Evolutionary conservation across 2,329 filamentous ascomycete genomes (phyloP), one percentile per base, ranked within the genome.

Genomic region (Colletotrichum sp.): DNA sequence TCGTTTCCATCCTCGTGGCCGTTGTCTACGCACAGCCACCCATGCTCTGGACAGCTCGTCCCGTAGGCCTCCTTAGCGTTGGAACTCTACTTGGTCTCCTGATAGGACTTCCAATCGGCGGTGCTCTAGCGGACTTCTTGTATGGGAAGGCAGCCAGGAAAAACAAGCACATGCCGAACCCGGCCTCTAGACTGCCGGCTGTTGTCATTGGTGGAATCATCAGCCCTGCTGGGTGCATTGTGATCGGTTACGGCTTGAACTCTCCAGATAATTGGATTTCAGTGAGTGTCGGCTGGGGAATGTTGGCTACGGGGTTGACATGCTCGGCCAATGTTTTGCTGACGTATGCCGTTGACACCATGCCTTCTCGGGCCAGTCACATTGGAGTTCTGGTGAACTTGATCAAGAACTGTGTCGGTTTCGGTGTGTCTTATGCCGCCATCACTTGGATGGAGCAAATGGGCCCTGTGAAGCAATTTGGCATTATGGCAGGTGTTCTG

Each of bases 311-410:
- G 18, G 78, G 78, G 13, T 32, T 79, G 66, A 79, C 78, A 15
- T 76, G 70, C 55, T 78, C 77, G 10, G 78, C 78, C 13, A 79
- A 79, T 26, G 70, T 79, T 15, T 34, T 79, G 10, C 69, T 79
- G 6, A 79, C 77, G 4, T 79, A 79, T 24, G 74, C 75, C 10
- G 77, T 79, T 15, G 78, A 79, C 63, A 77, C 69, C 10, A 71
- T 76, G 55, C 72, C 75, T 9, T 16, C 57, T 15, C 63, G 72
- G 16, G 77, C 78, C 18, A 74, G 71, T 5, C 68, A 79, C 32
- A 77, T 79, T 63, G 78, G 78, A 8, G 70, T 76, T 9, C n/a
- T 79, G 21, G 76, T 79, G 34, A 79, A 79, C 44, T 64, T 79
- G 60, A 76, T 76, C 13, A 79, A 79, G 67, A 79, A 79, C 34